Conservation (phyloP, 148 eudicot genomes). For the Camellia japonica region DNA sequence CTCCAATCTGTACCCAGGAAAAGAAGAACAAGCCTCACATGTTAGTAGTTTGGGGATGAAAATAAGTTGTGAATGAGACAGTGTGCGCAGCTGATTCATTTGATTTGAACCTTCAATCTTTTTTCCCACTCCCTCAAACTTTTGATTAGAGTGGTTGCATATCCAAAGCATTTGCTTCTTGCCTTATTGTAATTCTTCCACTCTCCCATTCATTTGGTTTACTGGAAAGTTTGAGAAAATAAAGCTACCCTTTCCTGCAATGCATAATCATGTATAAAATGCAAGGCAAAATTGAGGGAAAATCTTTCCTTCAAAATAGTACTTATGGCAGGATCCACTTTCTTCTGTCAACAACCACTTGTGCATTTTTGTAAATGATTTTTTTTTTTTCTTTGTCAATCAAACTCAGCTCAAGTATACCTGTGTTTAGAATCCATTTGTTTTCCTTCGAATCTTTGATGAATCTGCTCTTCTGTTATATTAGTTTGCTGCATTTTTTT, state of each 20-base stretch:
- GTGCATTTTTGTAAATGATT: not conserved
- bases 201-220: not conserved
- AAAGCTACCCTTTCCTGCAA: not conserved
- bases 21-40: not conserved
- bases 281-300: not conserved
- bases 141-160: not conserved
- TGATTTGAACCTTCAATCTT: conserved; percentile 6
- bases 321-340: not conserved
- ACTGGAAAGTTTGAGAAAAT: not conserved
- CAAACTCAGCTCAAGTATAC: not conserved
- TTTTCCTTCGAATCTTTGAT: not conserved
- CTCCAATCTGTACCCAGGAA: not conserved
- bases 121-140: not conserved
- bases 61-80: conserved; percentile 4
- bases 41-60: not conserved
- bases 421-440: not conserved
- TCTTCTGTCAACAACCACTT: not conserved
- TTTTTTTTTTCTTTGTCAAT: not conserved
- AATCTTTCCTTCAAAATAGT: not conserved
- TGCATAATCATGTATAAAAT: not conserved
- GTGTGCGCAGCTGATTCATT: conserved; percentile 4
- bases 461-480: not conserved
- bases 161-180: conserved; percentile 4
- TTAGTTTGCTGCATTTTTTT: not conserved
- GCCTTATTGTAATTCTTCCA: not conserved